Conservation (phyloP, 2,329 filamentous ascomycete genomes). For the Ophiostoma piceae region DNA sequence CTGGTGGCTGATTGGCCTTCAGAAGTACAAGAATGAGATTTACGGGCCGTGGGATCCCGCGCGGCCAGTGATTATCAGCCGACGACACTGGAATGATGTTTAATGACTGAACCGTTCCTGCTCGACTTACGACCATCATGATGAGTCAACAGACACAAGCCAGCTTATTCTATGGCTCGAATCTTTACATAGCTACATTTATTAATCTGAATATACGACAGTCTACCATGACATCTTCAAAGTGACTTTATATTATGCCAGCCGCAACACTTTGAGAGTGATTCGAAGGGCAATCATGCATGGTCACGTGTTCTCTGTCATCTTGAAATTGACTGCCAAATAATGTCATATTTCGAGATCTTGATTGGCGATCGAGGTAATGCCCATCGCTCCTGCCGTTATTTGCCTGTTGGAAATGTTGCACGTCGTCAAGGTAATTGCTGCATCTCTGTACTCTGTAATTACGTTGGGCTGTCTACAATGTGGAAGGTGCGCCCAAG, state of each 20-base stretch:
- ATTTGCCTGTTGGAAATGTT: neutral
- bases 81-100: conserved; percentile 49
- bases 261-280: too few species aligned
- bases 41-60: conserved; percentile 97
- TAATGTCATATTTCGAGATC: neutral
- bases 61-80: conserved; percentile 73
- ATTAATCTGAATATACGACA: too few species aligned
- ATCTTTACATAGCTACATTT: too few species aligned
- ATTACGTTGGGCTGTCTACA: too few species aligned
- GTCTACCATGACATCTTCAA: too few species aligned
- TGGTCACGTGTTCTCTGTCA: neutral
- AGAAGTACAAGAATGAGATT: conserved; percentile 99
- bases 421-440: neutral
- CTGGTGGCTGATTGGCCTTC: conserved; percentile 95
- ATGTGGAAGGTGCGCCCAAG: neutral
- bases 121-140: too few species aligned
- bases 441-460: neutral
- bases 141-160: too few species aligned
- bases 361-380: neutral
- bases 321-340: neutral
- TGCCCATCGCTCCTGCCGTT: neutral
- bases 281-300: too few species aligned
- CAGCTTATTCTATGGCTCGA: neutral
- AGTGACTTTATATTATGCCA: too few species aligned
- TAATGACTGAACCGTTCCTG: neutral